Conservation (phyloP, 2,329 filamentous ascomycete species). For the Phyllosticta citriasiana region DNA sequence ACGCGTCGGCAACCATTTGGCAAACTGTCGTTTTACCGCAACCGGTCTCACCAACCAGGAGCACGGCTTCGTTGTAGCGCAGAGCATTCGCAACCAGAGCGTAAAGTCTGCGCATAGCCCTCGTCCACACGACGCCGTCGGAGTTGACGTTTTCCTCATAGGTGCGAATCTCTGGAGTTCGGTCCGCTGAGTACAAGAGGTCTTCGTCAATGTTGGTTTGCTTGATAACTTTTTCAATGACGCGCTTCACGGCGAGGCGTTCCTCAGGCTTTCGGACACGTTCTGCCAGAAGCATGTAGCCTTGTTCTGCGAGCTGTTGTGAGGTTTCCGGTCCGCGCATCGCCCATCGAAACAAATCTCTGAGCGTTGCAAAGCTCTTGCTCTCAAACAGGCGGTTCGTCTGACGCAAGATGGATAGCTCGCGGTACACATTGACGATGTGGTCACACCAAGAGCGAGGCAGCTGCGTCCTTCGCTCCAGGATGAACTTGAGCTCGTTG, state of each 20-base stretch:
- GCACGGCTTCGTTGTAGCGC: conserved; percentile 81
- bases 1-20: conserved; percentile 77
- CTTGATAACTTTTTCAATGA: conserved; percentile 84
- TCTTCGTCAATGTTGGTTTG: conserved; percentile 54
- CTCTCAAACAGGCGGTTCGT: conserved; percentile 89
- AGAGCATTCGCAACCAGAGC: conserved; percentile 81
- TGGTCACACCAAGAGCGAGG: conserved; percentile 83
- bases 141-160: conserved; percentile 18
- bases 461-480: conserved; percentile 80
- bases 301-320: conserved; percentile 81
- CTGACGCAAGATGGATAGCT: conserved; percentile 81
- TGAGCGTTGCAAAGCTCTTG: conserved; percentile 90
- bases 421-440: conserved; percentile 89
- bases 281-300: conserved; percentile 93
- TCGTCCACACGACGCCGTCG: conserved; percentile 72
- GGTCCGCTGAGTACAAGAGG: conserved; percentile 53
- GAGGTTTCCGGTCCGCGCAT: conserved; percentile 73
- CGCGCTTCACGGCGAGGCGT: conserved; percentile 67
- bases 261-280: conserved; percentile 88
- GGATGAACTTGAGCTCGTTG: conserved; percentile 80
- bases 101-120: conserved; percentile 85
- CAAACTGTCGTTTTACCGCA: conserved; percentile 97
- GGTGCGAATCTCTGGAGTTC: conserved; percentile 26
- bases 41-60: conserved; percentile 92
- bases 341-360: conserved; percentile 95